A percentile compares a stretch with the other conserved stretches of the same genome.
phyloP scores from a whole-genome alignment of 2,329 filamentous ascomycete genomes.

The Drechslerella dactyloides region DNA sequence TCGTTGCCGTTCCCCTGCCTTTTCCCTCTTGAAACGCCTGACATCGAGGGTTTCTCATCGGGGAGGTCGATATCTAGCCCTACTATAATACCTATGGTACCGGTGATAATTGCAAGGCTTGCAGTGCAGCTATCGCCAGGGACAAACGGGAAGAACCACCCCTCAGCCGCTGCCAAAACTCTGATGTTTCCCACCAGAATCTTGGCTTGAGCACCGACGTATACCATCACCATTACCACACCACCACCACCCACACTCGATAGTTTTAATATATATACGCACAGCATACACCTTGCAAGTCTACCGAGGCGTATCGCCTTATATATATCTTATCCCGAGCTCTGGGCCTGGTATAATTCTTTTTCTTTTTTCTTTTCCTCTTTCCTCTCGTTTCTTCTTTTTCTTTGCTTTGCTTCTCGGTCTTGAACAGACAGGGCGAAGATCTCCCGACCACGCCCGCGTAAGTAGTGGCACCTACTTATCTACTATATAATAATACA shows the following conservation, averaged over 20 bases:
- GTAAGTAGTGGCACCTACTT: slow-evolving; percentile 3
- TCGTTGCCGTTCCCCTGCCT: slow-evolving; percentile 19
- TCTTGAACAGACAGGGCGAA: slow-evolving; percentile 18
- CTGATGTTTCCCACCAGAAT: slow-evolving; percentile 21
- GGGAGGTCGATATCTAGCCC: slow-evolving; percentile 49
- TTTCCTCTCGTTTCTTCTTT: too few relatives aligned
- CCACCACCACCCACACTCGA: slow-evolving; percentile 19
- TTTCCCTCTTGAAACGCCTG: slow-evolving; percentile 45
- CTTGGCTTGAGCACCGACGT: slow-evolving; percentile 28
- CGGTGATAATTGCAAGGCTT: slow-evolving; percentile 50
- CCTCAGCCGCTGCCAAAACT: slow-evolving; percentile 49
- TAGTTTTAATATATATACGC: slow-evolving; percentile 33
- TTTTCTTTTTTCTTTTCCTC: neutral
- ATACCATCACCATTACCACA: slow-evolving; percentile 2
- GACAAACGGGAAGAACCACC: slow-evolving; percentile 40
- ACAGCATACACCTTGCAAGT: neutral
- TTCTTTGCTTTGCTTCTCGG: too few relatives aligned
- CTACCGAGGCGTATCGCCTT: neutral
- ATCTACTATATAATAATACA: slow-evolving; percentile 7
- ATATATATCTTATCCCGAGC: neutral
- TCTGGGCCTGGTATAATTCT: neutral
- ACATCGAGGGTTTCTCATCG: slow-evolving; percentile 38
- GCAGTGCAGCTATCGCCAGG: slow-evolving; percentile 45
- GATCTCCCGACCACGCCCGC: slow-evolving; percentile 46
- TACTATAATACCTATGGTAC: slow-evolving; percentile 47